phyloP scores from a whole-genome alignment of 306 rosid species.

The Cucurbita pepo region DNA sequence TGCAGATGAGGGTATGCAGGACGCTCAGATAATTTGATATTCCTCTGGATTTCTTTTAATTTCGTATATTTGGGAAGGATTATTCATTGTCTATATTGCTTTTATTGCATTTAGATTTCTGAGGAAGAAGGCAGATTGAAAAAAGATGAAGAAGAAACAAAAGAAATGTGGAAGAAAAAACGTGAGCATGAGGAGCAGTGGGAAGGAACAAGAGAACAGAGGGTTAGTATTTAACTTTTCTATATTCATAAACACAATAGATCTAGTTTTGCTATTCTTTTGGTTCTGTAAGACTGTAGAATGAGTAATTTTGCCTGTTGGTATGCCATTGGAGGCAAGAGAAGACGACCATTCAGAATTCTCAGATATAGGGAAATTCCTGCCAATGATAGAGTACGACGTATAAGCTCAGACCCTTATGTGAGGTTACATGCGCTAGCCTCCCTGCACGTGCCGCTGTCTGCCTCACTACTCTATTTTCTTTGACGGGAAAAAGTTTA shows the following conservation, averaged over 20 bases:
- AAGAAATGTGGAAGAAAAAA: constrained; percentile 98
- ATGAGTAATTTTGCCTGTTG: neutral
- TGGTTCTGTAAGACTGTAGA: neutral
- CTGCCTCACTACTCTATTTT: neutral
- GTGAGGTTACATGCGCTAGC: no score
- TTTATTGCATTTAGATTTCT: constrained; percentile 48
- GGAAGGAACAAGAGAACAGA: constrained; percentile 95
- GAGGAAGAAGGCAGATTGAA: constrained; percentile 99
- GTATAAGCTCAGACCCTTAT: no score
- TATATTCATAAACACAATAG: neutral
- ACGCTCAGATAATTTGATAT: neutral
- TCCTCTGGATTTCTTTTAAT: neutral
- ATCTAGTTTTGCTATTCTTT: neutral
- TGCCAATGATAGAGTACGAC: no score
- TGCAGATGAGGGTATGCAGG: constrained; percentile 86
- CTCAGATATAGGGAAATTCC: neutral
- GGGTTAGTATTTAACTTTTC: constrained; percentile 48
- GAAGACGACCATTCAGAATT: neutral
- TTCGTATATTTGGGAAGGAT: neutral
- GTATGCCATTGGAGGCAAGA: neutral
- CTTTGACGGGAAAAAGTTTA: neutral
- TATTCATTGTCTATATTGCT: neutral
- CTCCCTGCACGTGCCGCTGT: no score
- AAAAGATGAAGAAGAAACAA: constrained; percentile 85
- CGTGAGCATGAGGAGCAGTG: constrained; percentile 96